Base-by-base conservation (phyloP, 306 rosid species). In the Astragalus membranaceus region DNA sequence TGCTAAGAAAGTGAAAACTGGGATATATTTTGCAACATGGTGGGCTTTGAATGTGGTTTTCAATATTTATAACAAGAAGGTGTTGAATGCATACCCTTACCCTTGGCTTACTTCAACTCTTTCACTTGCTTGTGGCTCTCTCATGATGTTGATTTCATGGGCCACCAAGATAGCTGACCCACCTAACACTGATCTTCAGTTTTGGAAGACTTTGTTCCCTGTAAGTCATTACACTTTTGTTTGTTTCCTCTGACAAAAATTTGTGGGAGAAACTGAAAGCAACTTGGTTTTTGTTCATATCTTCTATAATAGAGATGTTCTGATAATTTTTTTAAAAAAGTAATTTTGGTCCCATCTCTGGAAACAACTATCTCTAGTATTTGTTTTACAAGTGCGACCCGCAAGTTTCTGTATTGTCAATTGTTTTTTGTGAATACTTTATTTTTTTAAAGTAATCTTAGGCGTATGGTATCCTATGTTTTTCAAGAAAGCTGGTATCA, bases 91-190 rank as follows among this genome's bases (percentile, higher is more conserved):
- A 0, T 92, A 81, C 80, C 96, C 98, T 0, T 92, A 73, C 70
- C 98, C 98, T 23, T 92, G 96, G 98, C 83, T 92, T 61, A 92
- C 98, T 46, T 92, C 98, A 46, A 92, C 98, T 36, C 86, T 92
- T 37, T 92, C 96, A 46, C 88, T 92, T 57, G 98, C 98, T 6
- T 91, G 95, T 54, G 98, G 96, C 6, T 92, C 98, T 70, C 75
- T 92, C 50, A 89, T 89, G 82, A 92, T 92, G 98, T 67, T 92
- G 80, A 61, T 89, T 69, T 88, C 92, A 8, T 92, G 98, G 98
- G 85, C 86, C 67, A 82, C 86, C 8, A 83, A 85, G 85, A 73
- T 92, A 23, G 98, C 88, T 12, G 98, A 92, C 86, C 70, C 92
- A 0, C 98, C 98, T 0, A 92, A 92, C 80, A 86, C 88, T 16